phyloP scores from a whole-genome alignment of 768 basidiomycete species.

The Boletus speciosus region DNA sequence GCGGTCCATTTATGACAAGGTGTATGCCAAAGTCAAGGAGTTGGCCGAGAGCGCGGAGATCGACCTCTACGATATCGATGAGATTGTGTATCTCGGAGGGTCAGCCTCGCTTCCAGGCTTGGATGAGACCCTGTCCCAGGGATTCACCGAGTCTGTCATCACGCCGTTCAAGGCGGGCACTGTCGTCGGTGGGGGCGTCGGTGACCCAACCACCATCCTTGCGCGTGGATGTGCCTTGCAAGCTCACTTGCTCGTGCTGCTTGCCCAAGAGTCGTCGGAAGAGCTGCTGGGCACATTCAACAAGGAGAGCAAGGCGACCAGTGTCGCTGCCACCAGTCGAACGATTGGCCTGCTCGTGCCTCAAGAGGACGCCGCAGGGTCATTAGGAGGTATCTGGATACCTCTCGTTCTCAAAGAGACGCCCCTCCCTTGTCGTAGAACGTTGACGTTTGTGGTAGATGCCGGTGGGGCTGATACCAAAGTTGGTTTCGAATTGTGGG shows the following conservation, averaged over 20 bases:
- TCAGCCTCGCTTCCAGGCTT: slow-evolving; percentile 72
- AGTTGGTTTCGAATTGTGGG: slow-evolving; percentile 74
- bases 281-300: slow-evolving; percentile 52
- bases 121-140: slow-evolving; percentile 52
- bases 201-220: slow-evolving; percentile 75
- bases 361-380: slow-evolving; percentile 33
- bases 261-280: slow-evolving; percentile 47
- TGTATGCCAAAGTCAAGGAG: slow-evolving; percentile 47
- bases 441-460: slow-evolving; percentile 55
- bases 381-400: slow-evolving; percentile 62
- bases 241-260: slow-evolving; percentile 54
- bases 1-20: slow-evolving; percentile 54
- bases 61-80: slow-evolving; percentile 68
- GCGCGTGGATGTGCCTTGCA: slow-evolving; percentile 77
- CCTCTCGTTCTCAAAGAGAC: slow-evolving; percentile 70
- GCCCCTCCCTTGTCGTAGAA: slow-evolving; percentile 62
- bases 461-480: slow-evolving; percentile 35
- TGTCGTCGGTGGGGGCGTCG: slow-evolving; percentile 66
- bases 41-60: slow-evolving; percentile 51
- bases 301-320: slow-evolving; percentile 38
- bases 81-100: slow-evolving; percentile 79
- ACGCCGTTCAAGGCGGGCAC: slow-evolving; percentile 67
- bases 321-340: slow-evolving; percentile 53
- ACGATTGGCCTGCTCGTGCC: slow-evolving; percentile 71
- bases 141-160: slow-evolving; percentile 58